Evolutionary conservation across 306 rosid species (phyloP).

Genomic region (Hippophae tibetana): DNA sequence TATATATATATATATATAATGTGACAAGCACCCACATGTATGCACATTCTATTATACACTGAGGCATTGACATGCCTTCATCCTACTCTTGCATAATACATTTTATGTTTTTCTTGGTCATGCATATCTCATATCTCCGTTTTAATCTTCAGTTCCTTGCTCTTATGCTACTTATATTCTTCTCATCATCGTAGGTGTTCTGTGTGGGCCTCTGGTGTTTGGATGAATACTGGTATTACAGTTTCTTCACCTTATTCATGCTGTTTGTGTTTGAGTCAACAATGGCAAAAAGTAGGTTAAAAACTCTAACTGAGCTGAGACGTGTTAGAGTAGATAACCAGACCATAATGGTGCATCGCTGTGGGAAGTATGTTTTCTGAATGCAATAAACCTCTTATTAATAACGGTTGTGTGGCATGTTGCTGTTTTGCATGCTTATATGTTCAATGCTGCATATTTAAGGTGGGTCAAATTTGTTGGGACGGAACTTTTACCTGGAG

Average conservation of each 20-base stretch:
- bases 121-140: not conserved
- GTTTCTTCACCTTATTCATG: constrained; percentile 93
- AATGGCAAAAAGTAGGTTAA: constrained; percentile 95
- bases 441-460: constrained; percentile 18
- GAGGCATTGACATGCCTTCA: no score
- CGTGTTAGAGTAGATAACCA: constrained; percentile 95
- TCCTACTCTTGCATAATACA: no score
- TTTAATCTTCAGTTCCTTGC: constrained; percentile 5
- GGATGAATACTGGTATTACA: constrained; percentile 99
- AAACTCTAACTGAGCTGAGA: constrained; percentile 89
- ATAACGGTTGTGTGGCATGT: no score
- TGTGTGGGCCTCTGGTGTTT: constrained; percentile 99
- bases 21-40: no score
- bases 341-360: constrained; percentile 82
- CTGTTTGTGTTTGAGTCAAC: constrained; percentile 96
- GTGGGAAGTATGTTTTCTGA: constrained; percentile 80
- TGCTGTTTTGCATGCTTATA: not conserved
- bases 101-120: no score
- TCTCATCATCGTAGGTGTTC: constrained; percentile 50
- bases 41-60: no score
- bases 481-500: constrained; percentile 92
- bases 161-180: constrained; percentile 7
- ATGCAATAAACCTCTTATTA: constrained; percentile 3
- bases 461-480: constrained; percentile 94
- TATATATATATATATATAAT: no score